Evolutionary conservation across 495 filamentous ascomycete species (phyloP).

Genomic region (Opeltia flavorubescens): DNA sequence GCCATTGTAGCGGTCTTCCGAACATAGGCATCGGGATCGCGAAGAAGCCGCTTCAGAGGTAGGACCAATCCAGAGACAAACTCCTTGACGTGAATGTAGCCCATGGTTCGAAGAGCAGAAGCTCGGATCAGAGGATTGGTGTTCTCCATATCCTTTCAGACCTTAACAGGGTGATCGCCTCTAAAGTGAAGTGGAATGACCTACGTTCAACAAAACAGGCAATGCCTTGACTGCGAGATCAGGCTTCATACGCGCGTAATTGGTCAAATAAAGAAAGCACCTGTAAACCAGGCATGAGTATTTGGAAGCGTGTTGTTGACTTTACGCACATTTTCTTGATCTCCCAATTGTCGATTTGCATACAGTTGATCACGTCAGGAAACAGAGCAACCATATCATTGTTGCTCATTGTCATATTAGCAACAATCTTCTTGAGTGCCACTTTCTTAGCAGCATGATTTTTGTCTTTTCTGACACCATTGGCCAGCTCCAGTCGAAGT

Average conservation of each 20-base stretch:
- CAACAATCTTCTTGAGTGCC: constrained; percentile 97
- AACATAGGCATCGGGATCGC: constrained; percentile 87
- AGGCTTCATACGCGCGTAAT: constrained; percentile 88
- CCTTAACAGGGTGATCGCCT: background rate
- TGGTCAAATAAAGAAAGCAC: constrained; percentile 96
- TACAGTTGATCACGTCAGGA: constrained; percentile 86
- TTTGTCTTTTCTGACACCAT: constrained; percentile 95
- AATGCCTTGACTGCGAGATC: constrained; percentile 90
- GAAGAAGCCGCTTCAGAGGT: constrained; percentile 68
- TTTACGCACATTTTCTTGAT: constrained; percentile 95
- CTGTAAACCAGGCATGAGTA: constrained; percentile 29
- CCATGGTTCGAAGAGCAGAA: constrained; percentile 85
- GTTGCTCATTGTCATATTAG: constrained; percentile 99
- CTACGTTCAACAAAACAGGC: constrained; percentile 68
- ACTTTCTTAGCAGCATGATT: constrained; percentile 95
- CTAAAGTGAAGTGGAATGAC: constrained; percentile 8
- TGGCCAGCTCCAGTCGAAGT: constrained; percentile 85
- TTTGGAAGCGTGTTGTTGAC: constrained; percentile 8
- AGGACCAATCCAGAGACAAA: constrained; percentile 85
- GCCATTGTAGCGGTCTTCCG: constrained; percentile 95
- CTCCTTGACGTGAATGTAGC: constrained; percentile 92
- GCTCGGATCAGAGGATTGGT: constrained; percentile 85
- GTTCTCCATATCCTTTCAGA: constrained; percentile 76
- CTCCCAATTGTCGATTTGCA: constrained; percentile 85
- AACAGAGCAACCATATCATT: constrained; percentile 99